Evolutionary conservation across 2,329 filamentous ascomycete species (phyloP), one percentile per base, ranked within the genome.

Genomic region (Clonostachys chloroleuca): DNA sequence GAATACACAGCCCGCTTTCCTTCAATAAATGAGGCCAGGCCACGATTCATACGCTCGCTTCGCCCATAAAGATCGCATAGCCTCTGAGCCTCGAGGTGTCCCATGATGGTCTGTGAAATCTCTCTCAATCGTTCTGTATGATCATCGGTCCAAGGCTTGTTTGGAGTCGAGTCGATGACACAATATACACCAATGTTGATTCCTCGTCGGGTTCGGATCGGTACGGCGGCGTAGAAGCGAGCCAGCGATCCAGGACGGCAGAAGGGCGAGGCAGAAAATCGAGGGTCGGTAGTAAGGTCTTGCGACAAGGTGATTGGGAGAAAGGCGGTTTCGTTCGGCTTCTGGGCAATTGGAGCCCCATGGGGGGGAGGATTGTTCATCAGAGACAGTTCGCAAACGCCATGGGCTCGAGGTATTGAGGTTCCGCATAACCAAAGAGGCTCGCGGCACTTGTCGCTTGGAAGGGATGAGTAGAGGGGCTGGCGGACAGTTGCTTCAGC

Each of bases 401-500:
- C 56, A 14, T 57, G 54, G 2, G 39, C 30, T 3, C 64, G 60
- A 6, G 62, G 59, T 10, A 66, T 60, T 30, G 59, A 59, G 9
- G 55, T 57, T 40, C 61, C 61, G 17, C 63, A 64, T 6, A 63
- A 52, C 52, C 54, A 57, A 1, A 66, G 55, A 4, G 30, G 40
- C 5, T 53, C 49, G 1, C 47, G 33, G 12, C 48, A 51, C 2
- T 49, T 34, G 7, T 54, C 49, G 10, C 47, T 49, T 6, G 47
- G 46, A 9, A 55, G 42, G 2, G 34, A 50, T 0, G 60, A 51
- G 12, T 53, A 45, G 6, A 78, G 54, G 0, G 66, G 67, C 4
- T 69, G 59, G 2, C 59, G 62, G 2, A 64, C 63, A 1, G 74
- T 74, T 5, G 74, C 73, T 51, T 80, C 77, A 45, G 75, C 74